Evolutionary conservation across 768 basidiomycete genomes (phyloP).

Genomic region (Lepiota venenata): DNA sequence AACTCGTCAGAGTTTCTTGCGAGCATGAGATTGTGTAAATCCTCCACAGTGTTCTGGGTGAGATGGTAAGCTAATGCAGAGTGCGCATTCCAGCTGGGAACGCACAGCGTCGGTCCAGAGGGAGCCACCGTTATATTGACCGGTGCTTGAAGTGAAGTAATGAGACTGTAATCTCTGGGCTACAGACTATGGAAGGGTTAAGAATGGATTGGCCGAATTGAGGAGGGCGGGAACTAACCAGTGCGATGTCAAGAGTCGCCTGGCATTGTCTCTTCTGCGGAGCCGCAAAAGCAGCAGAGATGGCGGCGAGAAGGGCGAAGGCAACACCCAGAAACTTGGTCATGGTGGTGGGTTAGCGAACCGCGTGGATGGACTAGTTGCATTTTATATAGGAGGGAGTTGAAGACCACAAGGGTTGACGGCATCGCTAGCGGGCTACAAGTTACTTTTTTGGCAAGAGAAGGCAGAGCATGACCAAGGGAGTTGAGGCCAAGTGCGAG

Average conservation of each 20-base stretch:
- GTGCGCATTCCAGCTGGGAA: not conserved
- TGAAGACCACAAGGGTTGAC: too few relatives aligned
- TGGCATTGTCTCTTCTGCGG: conserved; percentile 10
- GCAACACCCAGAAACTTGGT: not conserved
- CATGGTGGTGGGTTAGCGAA: not conserved
- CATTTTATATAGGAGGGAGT: too few relatives aligned
- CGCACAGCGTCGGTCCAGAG: conserved; percentile 57
- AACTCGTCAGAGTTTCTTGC: conserved; percentile 40
- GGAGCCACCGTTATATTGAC: conserved; percentile 45
- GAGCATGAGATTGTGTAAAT: conserved; percentile 58
- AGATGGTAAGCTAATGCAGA: not conserved
- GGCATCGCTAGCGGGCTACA: too few relatives aligned
- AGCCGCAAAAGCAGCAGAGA: not conserved
- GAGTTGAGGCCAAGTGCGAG: too few relatives aligned
- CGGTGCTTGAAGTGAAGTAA: conserved; percentile 37
- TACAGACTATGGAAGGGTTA: conserved; percentile 16
- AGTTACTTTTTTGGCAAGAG: too few relatives aligned
- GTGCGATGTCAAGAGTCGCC: conserved; percentile 16
- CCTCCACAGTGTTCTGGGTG: conserved; percentile 50
- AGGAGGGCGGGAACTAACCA: conserved; percentile 13
- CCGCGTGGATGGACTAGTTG: too few relatives aligned
- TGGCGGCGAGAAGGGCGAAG: conserved; percentile 7
- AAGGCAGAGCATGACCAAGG: too few relatives aligned
- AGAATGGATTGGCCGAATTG: conserved; percentile 8
- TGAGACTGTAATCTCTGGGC: conserved; percentile 31